A percentile compares a stretch with the other conserved stretches of the same genome.
phyloP scores from a whole-genome alignment of 192 early-diverging fungal genomes.

The Coemansia sp. region DNA sequence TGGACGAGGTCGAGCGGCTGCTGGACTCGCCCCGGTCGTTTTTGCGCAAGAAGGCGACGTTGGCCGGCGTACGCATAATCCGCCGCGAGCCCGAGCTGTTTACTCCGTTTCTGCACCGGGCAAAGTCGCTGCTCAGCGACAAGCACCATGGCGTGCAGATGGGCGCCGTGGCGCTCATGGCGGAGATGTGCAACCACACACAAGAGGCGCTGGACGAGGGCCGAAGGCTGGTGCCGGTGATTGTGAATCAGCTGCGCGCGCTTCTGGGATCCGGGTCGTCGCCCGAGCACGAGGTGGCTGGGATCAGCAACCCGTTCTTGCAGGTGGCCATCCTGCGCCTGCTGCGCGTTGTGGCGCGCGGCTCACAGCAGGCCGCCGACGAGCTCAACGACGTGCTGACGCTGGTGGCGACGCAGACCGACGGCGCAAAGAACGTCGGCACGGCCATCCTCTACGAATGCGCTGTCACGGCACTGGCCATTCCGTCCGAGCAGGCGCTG shows the following conservation, averaged over 20 bases:
- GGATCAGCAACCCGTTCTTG: constrained; percentile 97
- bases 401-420: constrained; percentile 95
- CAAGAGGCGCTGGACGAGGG: constrained; percentile 70
- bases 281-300: constrained; percentile 95
- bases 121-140: constrained; percentile 81
- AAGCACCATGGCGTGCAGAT: constrained; percentile 96
- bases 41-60: constrained; percentile 97
- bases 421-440: constrained; percentile 94
- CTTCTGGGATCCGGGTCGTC: constrained; percentile 85
- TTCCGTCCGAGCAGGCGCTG: constrained; percentile 87
- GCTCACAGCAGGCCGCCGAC: constrained; percentile 83
- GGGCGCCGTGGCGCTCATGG: constrained; percentile 86
- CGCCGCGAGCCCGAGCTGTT: constrained; percentile 92
- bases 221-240: constrained; percentile 79
- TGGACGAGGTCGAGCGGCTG: constrained; percentile 91
- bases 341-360: constrained; percentile 82
- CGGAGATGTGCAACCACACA: constrained; percentile 83
- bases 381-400: constrained; percentile 97
- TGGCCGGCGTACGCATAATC: constrained; percentile 90
- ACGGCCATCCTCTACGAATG: constrained; percentile 98
- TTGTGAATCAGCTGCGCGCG: constrained; percentile 88
- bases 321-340: constrained; percentile 93
- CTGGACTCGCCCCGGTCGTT: constrained; percentile 91
- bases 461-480: constrained; percentile 95
- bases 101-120: constrained; percentile 78